phyloP scores from a whole-genome alignment of 306 rosid genomes.

The Citrullus colocynthis region DNA sequence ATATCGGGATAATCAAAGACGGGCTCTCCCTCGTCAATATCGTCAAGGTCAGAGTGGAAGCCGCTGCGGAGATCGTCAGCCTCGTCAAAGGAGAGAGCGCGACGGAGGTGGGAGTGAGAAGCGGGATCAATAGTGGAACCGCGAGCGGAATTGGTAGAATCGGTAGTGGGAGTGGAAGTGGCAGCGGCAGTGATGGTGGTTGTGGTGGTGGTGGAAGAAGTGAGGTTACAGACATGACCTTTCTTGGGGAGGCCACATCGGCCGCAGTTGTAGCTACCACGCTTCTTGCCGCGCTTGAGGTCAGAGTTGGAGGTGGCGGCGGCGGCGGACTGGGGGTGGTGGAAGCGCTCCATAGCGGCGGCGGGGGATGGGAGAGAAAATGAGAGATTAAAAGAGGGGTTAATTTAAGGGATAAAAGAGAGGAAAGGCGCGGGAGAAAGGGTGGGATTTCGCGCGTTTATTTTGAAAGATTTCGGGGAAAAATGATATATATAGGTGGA shows the following conservation, averaged over 20 bases:
- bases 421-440: conserved; percentile 33
- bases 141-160: background rate
- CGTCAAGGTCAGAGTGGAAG: conserved; percentile 17
- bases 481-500: background rate
- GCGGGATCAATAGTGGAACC: conserved; percentile 20
- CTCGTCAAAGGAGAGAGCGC: conserved; percentile 76
- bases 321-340: conserved; percentile 19
- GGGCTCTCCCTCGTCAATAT: conserved; percentile 10
- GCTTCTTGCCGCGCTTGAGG: conserved; percentile 41
- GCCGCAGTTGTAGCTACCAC: conserved; percentile 83
- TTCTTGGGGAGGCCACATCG: conserved; percentile 84
- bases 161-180: conserved; percentile 14
- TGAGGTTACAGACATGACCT: conserved; percentile 56
- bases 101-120: conserved; percentile 35
- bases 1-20: conserved; percentile 10
- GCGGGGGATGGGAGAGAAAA: background rate
- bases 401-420: background rate
- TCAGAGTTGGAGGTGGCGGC: conserved; percentile 10
- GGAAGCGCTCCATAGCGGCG: conserved; percentile 29
- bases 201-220: conserved; percentile 10
- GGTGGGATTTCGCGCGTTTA: conserved; percentile 33
- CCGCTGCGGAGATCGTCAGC: conserved; percentile 22
- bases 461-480: conserved; percentile 14
- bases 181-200: conserved; percentile 3
- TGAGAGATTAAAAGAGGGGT: background rate